Base-by-base conservation (phyloP, 352 stramenopile species). In the Phytophthora sp. region DNA sequence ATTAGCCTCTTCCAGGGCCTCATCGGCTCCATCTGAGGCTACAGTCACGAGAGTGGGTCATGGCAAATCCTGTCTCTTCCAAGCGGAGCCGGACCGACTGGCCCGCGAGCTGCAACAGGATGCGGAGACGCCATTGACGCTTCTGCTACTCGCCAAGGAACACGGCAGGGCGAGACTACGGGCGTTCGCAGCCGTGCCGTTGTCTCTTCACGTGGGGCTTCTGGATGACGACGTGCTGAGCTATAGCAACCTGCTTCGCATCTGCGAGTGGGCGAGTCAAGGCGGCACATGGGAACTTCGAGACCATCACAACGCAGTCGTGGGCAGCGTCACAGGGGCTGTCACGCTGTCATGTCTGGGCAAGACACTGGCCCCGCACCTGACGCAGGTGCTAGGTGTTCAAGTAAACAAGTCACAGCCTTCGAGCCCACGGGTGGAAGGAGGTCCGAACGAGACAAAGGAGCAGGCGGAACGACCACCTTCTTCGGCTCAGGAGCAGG, bases 61-160 rank as follows among this genome's bases (percentile, higher is more conserved):
- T 15, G 77, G 75, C 55, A 84, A 84, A 44, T 80, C 77, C 15
- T 86, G 77, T 74, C 67, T 87, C 18, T 87, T 87, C 44, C 64
- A 85, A 57, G 65, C 71, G 9, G 54, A 73, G 7, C 58, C 76
- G 4, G 49, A 66, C 1, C 33, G 63, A 7, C 44, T 86, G 12
- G 52, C 33, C 2, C 24, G 31, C 23, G 73, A 84, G 13, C 51
- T 86, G 36, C 57, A 71, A 26, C 57, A 42, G 4, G 54, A 82
- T 1, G 29, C 18, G 0, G 69, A 74, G 12, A 55, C 70, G 7
- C 61, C 75, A 6, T 52, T 83, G 4, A 73, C 61, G 36, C 35
- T 86, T 21, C 30, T 86, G 33, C 21, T 86, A n/a, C 73, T 84
- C 50, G 54, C 47, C 1, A 61, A 60, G 23, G 70, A 83, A 3